Evolutionary conservation across 805 yeast species (phyloP).

Genomic region (Monosporozyma aerobia): DNA sequence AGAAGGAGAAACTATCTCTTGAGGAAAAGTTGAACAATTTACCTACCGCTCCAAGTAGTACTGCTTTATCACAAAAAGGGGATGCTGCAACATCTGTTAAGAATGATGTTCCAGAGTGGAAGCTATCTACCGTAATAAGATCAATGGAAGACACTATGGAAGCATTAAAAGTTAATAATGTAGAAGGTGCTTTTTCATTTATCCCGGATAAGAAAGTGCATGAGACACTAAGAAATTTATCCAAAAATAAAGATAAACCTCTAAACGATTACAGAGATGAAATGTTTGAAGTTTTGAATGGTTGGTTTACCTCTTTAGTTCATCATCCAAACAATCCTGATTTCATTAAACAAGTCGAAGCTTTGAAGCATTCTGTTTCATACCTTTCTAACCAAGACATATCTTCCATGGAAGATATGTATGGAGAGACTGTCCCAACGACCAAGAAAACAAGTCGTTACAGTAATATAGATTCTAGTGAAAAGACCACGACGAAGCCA

Average conservation of each 20-base stretch:
- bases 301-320: not conserved
- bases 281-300: not conserved
- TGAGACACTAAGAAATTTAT: not conserved
- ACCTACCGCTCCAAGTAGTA: not conserved
- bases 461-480: not conserved
- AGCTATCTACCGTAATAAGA: not conserved
- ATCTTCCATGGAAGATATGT: slow-evolving; percentile 1
- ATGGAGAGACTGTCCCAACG: not conserved
- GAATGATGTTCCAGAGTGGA: not conserved
- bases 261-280: not conserved
- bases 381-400: not conserved
- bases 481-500: not conserved
- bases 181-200: not conserved
- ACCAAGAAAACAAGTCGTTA: not conserved
- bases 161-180: not conserved
- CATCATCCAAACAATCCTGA: slow-evolving; percentile 1
- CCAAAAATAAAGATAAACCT: not conserved
- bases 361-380: not conserved
- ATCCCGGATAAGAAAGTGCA: slow-evolving; percentile 1
- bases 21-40: not conserved
- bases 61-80: not conserved
- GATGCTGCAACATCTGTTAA: not conserved
- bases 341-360: not conserved
- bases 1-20: not conserved
- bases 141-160: not conserved